Evolutionary conservation across 2,329 filamentous ascomycete species (phyloP).

Genomic region (Sclerotinia sclerotiorum): DNA sequence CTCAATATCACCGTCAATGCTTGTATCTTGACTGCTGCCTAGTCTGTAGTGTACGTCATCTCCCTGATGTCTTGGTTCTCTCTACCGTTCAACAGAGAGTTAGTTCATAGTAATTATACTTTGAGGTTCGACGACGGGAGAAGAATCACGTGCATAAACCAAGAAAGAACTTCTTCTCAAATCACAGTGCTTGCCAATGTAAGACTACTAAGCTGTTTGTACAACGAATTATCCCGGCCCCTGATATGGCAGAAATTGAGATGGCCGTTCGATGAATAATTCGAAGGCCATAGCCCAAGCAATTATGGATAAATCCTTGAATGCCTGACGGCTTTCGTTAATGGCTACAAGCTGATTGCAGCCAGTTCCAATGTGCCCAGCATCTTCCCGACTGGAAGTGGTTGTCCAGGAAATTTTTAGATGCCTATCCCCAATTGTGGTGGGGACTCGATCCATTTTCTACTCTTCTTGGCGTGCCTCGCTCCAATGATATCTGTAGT

Average conservation of each 20-base stretch:
- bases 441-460: background rate
- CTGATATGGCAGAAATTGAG: background rate
- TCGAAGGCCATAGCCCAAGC: background rate
- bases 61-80: too few species aligned
- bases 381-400: background rate
- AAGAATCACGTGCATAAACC: too few species aligned
- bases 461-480: constrained; percentile 5
- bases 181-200: too few species aligned
- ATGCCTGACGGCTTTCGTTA: background rate
- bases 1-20: too few species aligned
- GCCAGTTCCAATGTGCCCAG: background rate
- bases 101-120: too few species aligned
- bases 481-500: background rate
- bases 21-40: too few species aligned
- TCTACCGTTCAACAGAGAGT: too few species aligned
- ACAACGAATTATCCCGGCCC: too few species aligned
- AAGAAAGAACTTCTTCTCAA: too few species aligned
- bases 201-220: too few species aligned
- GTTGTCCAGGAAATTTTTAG: background rate
- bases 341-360: background rate
- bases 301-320: background rate
- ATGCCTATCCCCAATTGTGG: background rate
- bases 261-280: background rate
- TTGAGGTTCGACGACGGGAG: too few species aligned
- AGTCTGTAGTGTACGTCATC: too few species aligned